Percentiles rank a stretch among this genome's conserved stretches.
phyloP scores from a whole-genome alignment of 495 filamentous ascomycete species.

The Jackrogersella multiformis region DNA sequence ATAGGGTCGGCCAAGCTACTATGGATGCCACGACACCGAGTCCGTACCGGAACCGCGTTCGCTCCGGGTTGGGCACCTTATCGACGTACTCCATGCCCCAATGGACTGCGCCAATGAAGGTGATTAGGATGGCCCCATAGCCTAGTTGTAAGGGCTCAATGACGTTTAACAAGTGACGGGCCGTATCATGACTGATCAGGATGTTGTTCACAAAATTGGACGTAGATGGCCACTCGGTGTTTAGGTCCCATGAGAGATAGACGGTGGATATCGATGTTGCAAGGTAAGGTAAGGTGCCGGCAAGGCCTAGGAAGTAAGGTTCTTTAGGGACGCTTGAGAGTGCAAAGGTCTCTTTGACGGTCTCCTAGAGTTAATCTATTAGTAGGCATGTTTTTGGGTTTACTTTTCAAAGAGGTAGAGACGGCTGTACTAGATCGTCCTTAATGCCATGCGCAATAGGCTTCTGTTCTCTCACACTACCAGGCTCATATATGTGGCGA shows the following conservation, averaged over 20 bases:
- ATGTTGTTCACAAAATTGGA: slow-evolving; percentile 62
- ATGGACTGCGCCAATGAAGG: slow-evolving; percentile 95
- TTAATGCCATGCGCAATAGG: slow-evolving; percentile 73
- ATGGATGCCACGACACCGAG: slow-evolving; percentile 84
- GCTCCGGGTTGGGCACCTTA: slow-evolving; percentile 44
- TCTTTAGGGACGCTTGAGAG: slow-evolving; percentile 80
- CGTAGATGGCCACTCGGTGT: slow-evolving; percentile 68
- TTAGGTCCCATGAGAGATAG: slow-evolving; percentile 83
- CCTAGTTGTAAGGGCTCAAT: slow-evolving; percentile 93
- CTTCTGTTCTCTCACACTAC: slow-evolving; percentile 51
- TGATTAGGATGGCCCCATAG: slow-evolving; percentile 93
- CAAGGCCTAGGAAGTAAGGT: slow-evolving; percentile 82
- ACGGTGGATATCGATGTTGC: slow-evolving; percentile 89
- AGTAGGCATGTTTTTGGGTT: background rate
- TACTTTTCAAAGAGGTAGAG: background rate
- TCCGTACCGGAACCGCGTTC: slow-evolving; percentile 71
- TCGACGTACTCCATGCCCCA: slow-evolving; percentile 82
- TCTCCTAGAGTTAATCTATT: slow-evolving; percentile 62
- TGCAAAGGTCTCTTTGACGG: slow-evolving; percentile 87
- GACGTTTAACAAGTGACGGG: slow-evolving; percentile 76
- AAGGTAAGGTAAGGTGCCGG: slow-evolving; percentile 89
- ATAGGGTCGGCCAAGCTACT: slow-evolving; percentile 91
- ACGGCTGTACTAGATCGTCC: slow-evolving; percentile 74
- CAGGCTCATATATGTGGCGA: slow-evolving; percentile 61
- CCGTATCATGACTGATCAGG: slow-evolving; percentile 74